phyloP scores from a whole-genome alignment of 129 eudicot genomes.

The Gnaphalium uliginosum region DNA sequence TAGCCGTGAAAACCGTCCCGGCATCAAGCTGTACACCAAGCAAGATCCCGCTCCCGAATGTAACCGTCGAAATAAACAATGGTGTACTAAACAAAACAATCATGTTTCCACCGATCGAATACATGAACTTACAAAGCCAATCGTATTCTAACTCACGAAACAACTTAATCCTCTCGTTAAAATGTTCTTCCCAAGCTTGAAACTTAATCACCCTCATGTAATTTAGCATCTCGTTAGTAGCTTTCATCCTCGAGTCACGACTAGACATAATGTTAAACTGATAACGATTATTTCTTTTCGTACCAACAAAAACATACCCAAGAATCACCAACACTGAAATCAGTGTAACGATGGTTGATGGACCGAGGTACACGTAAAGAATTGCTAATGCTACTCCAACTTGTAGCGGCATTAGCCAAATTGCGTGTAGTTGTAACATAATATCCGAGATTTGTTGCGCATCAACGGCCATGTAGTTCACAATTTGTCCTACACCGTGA shows the following conservation, averaged over 20 bases:
- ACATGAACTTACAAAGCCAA: slow-evolving; percentile 61
- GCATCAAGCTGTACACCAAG: slow-evolving; percentile 41
- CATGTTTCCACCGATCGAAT: slow-evolving; percentile 38
- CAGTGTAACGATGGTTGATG: slow-evolving; percentile 34
- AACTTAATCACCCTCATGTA: slow-evolving; percentile 71
- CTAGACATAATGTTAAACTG: slow-evolving; percentile 49
- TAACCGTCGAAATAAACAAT: slow-evolving; percentile 40
- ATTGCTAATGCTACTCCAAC: slow-evolving; percentile 38
- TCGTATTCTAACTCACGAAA: slow-evolving; percentile 48
- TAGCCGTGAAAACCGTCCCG: slow-evolving; percentile 62
- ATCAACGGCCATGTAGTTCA: slow-evolving; percentile 76
- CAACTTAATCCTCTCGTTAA: slow-evolving; percentile 41
- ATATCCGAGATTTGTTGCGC: slow-evolving; percentile 56
- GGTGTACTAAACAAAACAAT: slow-evolving; percentile 52
- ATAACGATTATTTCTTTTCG: slow-evolving; percentile 32
- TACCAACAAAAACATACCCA: slow-evolving; percentile 11
- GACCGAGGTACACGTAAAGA: slow-evolving; percentile 47
- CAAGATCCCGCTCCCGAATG: slow-evolving; percentile 46
- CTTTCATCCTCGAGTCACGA: slow-evolving; percentile 61
- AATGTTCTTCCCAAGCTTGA: slow-evolving; percentile 81
- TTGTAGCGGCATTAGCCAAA: slow-evolving; percentile 69
- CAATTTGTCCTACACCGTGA: slow-evolving; percentile 76
- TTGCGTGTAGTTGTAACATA: slow-evolving; percentile 48
- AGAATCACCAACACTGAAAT: slow-evolving; percentile 32
- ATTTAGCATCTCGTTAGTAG: slow-evolving; percentile 56